Evolutionary conservation across 2,329 filamentous ascomycete genomes (phyloP), one percentile per base, ranked within the genome.

Genomic region (Curvularia sp.): DNA sequence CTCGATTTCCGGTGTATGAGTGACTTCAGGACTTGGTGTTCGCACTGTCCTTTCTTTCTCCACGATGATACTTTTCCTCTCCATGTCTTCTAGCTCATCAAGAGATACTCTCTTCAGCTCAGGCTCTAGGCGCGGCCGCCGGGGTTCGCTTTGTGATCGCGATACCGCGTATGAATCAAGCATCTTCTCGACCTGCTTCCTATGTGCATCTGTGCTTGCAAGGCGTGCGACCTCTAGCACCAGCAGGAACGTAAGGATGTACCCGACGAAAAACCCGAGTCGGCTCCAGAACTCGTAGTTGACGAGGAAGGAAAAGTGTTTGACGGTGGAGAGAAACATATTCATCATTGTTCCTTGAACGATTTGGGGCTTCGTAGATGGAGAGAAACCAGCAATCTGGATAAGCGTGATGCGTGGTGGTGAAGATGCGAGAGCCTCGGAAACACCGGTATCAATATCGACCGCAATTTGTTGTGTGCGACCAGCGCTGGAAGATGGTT

Each of bases 191-290:
- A 64, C 63, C 19, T 70, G 63, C 34, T 67, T 65, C 54, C 68
- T 68, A 32, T 68, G 65, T 12, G 51, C 66, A 52, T 69, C 66
- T 18, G 68, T 63, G 55, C 57, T 65, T 13, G 58, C 61, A 23
- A 70, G 52, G 3, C 68, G 57, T 2, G 69, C 53, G 6, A 70
- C 59, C 49, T 70, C 68, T 25, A 70, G 58, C 18, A 65, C 65
- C 15, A 70, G 46, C 36, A 69, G 60, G 46, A 60, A 70, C 12
- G 66, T 64, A 25, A 57, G 25, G 13, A 64, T 55, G 54, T 69
- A 69, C 49, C 65, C 66, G n/a, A 70, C 51, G 49, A 70, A 67
- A 49, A 69, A 70, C 43, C 63, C 63, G 23, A 60, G 39, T 18
- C 59, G 61, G 13, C 56, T 57, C 62, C 62, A 66, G 52, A 66